Evolutionary conservation across 768 basidiomycete species (phyloP), one percentile per base, ranked within the genome.

Genomic region (Holtermannia corniformis): DNA sequence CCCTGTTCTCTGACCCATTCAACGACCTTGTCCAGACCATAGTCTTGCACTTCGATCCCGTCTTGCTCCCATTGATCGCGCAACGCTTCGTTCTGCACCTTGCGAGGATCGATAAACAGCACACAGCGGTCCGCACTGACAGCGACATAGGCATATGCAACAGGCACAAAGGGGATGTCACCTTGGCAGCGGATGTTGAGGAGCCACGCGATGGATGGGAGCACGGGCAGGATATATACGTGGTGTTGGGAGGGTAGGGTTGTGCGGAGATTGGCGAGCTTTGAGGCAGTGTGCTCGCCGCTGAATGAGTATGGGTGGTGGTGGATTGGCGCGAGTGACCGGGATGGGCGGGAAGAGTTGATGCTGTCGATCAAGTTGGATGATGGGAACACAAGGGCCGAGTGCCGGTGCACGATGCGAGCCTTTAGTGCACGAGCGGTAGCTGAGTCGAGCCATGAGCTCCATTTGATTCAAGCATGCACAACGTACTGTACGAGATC

Each of bases 91-190:
- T 51, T 42, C 3, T 44, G 32, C 7, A 69, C 24, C 44, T 71
- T 71, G 12, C 51, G 20, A 13, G 60, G 58, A 44, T 92, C 88
- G 37, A 91, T 75, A 75, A 93, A 93, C 10, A 93, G 73, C n/a
- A 82, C 62, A 20, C 68, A 67, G n/a, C 68, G 70, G 12, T 82
- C 76, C 7, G 80, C 67, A 3, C 82, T 78, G 40, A 96, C 77
- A 62, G 83, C 86, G 19, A 92, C 73, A 66, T 93, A 97, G 0
- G 86, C 80, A 48, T 85, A 86, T 75, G 95, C 93, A 7, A 97
- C 79, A 0, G 93, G 93, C 67, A 88, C 91, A 76, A 82, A 87
- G 0, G 88, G 87, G 44, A 96, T 83, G 63, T 96, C 92, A 2
- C 81, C 79, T 13, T 51, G 56, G 28, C 91, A 92, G 46, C 93